Base-by-base conservation (phyloP, 129 eudicot genomes). In the Arctium minus region DNA sequence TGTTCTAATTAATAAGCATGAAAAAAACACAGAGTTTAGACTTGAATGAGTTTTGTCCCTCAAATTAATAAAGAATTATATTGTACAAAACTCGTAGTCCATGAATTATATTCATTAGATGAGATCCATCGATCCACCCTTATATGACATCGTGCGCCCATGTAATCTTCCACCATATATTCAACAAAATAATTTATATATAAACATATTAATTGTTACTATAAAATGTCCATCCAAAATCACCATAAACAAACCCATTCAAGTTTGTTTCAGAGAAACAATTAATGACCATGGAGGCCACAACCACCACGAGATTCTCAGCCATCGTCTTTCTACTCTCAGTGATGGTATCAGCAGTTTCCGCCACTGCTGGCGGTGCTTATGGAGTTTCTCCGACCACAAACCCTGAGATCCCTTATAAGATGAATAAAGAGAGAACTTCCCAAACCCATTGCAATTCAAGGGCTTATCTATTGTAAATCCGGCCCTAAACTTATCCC, bases 391-490 rank as follows among this genome's bases (percentile, higher is more conserved):
- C 73, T 83, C 38, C 82, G 7, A 36, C 68, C 22, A 50, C 73
- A 31, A 77, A 77, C 50, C 74, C 74, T 2, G 15, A 15, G n/a
- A 38, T 83, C 48, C 82, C 78, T 15, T 72, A 83, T 32, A 83
- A 72, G 36, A 15, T 31, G 64, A 69, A 8, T 42, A 42, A 76
- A 5, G 48, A 77, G 31, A 3, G 74, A 78, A 56, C 15, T 71
- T 5, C 81, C 90, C 1, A 60, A 75, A 27, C 74, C 85, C 30
- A 65, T 88, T 1, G 82, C 76, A 8, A 80, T 88, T 69, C 92
- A 90, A 77, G 94, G 94, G 32, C 79, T 88, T 12, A 82, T 90
- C 74, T 90, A 86, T 76, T 90, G 92, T 75, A 90, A 86, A 73
- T 81, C 87, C 29, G 86, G 82, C 74, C 53, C 83, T 22, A 72